Percentiles rank a stretch among this genome's conserved stretches.
These are phyloP conservation scores for Daldinia bambusicola DNA, from an alignment of 495 filamentous ascomycete genomes.

Conservation along the genomic window DNA sequence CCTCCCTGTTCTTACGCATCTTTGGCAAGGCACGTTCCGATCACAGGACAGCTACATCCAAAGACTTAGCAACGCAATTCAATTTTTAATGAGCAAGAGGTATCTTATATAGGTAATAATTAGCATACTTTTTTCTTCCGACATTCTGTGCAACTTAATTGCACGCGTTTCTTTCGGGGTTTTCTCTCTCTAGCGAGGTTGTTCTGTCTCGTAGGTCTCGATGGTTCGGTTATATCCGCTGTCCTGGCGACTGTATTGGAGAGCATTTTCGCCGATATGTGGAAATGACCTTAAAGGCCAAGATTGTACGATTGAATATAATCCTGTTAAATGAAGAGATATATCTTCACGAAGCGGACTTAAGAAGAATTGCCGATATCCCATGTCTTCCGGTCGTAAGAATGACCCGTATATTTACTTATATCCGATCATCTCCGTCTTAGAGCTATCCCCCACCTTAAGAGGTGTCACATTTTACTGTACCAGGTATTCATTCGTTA, in stretches of 20 bases:
- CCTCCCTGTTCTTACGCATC: conserved; percentile 41
- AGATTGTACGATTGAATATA: not conserved
- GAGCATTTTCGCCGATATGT: conserved; percentile 4
- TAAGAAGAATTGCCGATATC: conserved; percentile 18
- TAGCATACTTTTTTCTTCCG: conserved; percentile 43
- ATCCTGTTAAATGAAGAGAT: not conserved
- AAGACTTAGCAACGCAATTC: not conserved
- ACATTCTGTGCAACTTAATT: conserved; percentile 43
- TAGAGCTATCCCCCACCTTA: not conserved
- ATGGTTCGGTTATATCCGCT: not conserved
- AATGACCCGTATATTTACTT: not conserved
- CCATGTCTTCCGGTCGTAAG: too few species aligned
- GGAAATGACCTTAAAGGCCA: not conserved
- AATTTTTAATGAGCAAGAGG: not conserved
- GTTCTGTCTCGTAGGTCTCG: conserved; percentile 1
- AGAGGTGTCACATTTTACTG: not conserved
- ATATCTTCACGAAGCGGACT: conserved; percentile 5
- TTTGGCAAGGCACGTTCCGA: conserved; percentile 40
- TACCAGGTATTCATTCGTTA: not conserved
- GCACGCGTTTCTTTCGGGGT: conserved; percentile 36
- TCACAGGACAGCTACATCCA: conserved; percentile 43
- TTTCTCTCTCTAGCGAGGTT: conserved; percentile 4
- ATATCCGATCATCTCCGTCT: conserved; percentile 4
- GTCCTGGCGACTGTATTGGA: conserved; percentile 4
- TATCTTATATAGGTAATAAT: too few species aligned